Percentiles rank a stretch among this genome's conserved stretches.
phyloP scores from a whole-genome alignment of 192 early-diverging fungal species.

The Phycomyces blakesleeanus region DNA sequence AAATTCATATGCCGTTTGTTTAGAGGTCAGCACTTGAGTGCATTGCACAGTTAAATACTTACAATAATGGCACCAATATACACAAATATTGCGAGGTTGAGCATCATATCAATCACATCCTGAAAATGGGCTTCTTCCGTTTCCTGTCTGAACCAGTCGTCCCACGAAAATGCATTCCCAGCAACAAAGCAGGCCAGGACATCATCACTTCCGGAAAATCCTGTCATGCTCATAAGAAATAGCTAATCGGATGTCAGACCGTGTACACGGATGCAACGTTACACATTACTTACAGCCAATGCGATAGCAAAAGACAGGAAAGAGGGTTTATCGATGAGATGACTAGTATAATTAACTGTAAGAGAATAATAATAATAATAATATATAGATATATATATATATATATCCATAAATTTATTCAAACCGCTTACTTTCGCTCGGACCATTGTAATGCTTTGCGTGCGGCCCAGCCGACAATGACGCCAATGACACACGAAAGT shows the following conservation, averaged over 20 bases:
- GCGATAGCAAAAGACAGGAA: slow-evolving; percentile 85
- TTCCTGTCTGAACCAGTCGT: slow-evolving; percentile 87
- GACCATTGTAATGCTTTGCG: slow-evolving; percentile 65
- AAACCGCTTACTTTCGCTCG: slow-evolving; percentile 41
- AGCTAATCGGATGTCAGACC: slow-evolving; percentile 25
- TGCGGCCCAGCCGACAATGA: slow-evolving; percentile 63
- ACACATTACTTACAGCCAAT: slow-evolving; percentile 51
- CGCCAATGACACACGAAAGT: slow-evolving; percentile 68
- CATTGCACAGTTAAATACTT: slow-evolving; percentile 9
- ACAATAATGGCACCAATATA: slow-evolving; percentile 76
- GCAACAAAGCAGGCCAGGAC: slow-evolving; percentile 77
- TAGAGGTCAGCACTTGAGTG: not conserved
- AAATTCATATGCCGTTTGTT: not conserved
- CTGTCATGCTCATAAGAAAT: slow-evolving; percentile 66
- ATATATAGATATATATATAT: too few species aligned
- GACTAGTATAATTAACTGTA: slow-evolving; percentile 39
- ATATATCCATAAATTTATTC: not conserved
- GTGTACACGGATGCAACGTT: not conserved
- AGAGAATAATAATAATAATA: too few species aligned
- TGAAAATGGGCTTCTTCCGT: slow-evolving; percentile 81
- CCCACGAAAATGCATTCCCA: slow-evolving; percentile 82
- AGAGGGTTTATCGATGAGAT: slow-evolving; percentile 83
- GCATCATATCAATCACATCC: slow-evolving; percentile 83
- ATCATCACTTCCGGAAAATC: slow-evolving; percentile 70
- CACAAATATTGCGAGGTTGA: slow-evolving; percentile 87